These are phyloP conservation scores for Papiliotrema nemorosa DNA, from an alignment of 1,284 basidiomycete species.

Conservation along the genomic window DNA sequence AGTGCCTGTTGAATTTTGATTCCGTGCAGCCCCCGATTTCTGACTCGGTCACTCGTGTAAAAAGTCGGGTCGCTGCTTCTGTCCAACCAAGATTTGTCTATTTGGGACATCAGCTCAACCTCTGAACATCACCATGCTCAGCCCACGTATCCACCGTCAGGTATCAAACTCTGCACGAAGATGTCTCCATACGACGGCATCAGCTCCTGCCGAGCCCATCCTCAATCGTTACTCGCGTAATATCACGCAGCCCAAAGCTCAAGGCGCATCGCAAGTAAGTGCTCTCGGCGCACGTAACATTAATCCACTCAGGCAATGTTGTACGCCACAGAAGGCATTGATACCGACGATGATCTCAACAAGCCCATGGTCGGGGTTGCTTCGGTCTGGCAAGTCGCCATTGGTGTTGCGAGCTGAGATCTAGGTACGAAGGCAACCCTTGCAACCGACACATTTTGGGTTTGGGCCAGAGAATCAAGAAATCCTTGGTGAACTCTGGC, in stretches of 20 bases:
- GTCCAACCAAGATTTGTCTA: too few species aligned
- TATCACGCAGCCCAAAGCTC: slow-evolving; percentile 84
- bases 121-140: too few species aligned
- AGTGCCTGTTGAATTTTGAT: too few species aligned
- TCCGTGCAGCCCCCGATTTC: too few species aligned
- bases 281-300: not conserved
- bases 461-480: slow-evolving; percentile 80
- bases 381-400: slow-evolving; percentile 74
- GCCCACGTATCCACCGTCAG: too few species aligned
- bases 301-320: slow-evolving; percentile 72
- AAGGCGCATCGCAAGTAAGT: slow-evolving; percentile 82
- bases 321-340: slow-evolving; percentile 87
- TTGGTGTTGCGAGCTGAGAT: not conserved
- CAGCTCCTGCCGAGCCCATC: too few species aligned
- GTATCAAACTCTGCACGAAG: too few species aligned
- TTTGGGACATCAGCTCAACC: too few species aligned
- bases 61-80: too few species aligned
- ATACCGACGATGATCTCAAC: slow-evolving; percentile 71
- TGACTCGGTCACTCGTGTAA: too few species aligned
- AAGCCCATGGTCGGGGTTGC: slow-evolving; percentile 95
- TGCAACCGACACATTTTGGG: slow-evolving; percentile 83
- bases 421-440: slow-evolving; percentile 86
- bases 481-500: slow-evolving; percentile 63
- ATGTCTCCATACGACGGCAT: too few species aligned
- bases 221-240: slow-evolving; percentile 80